These are phyloP conservation scores for Triadica sebifera DNA, from an alignment of 345 rosid species.

Conservation along the genomic window DNA sequence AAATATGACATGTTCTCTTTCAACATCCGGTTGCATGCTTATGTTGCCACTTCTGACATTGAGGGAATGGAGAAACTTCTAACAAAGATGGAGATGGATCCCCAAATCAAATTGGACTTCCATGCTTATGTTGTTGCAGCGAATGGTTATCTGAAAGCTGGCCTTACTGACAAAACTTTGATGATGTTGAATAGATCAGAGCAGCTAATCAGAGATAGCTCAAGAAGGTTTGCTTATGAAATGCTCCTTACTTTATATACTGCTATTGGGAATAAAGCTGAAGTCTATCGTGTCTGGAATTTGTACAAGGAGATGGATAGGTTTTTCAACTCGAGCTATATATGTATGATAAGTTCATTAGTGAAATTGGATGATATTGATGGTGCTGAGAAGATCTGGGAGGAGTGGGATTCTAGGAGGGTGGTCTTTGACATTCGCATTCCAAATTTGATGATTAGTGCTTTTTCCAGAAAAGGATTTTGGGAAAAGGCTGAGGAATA, in stretches of 20 bases:
- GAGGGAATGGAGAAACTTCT: conserved; percentile 58
- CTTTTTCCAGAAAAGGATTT: conserved; percentile 48
- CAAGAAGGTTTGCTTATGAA: conserved; percentile 33
- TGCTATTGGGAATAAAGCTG: conserved; percentile 42
- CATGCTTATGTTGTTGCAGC: conserved; percentile 41
- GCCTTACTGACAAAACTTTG: conserved; percentile 41
- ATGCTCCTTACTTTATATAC: conserved; percentile 49
- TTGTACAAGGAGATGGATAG: conserved; percentile 38
- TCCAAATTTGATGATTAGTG: conserved; percentile 44
- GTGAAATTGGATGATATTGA: conserved; percentile 50
- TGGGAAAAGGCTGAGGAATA: conserved; percentile 53
- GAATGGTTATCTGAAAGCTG: conserved; percentile 47
- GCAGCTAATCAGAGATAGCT: conserved; percentile 19
- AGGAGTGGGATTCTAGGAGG: conserved; percentile 53
- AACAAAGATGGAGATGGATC: conserved; percentile 44
- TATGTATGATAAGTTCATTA: conserved; percentile 49
- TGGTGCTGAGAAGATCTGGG: conserved; percentile 50
- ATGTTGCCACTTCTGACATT: conserved; percentile 37
- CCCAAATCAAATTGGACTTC: conserved; percentile 39
- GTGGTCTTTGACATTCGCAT: conserved; percentile 39
- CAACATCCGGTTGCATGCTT: conserved; percentile 52
- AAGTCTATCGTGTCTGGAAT: conserved; percentile 55
- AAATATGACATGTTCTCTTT: conserved; percentile 34
- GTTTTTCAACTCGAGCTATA: conserved; percentile 42
- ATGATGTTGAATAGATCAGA: conserved; percentile 48